Base-by-base conservation (phyloP, 306 rosid genomes). In the Pterocarpus macrocarpus region DNA sequence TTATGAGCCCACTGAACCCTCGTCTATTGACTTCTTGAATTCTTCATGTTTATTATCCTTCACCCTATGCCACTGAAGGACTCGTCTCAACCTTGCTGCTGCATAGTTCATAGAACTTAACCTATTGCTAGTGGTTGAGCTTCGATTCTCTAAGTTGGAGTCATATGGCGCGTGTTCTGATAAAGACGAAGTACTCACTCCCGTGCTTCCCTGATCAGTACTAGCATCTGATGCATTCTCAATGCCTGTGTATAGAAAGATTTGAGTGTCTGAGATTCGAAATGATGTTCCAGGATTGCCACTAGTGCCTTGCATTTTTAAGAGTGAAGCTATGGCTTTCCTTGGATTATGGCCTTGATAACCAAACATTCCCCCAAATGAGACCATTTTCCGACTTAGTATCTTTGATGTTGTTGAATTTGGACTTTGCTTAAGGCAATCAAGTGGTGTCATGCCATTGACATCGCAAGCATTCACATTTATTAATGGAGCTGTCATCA, bases 221-320 rank as follows among this genome's bases (percentile, higher is more conserved):
- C 69, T 84, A 43, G 75, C 83, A 69, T 78, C 91, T 11, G 87
- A 75, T 17, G 63, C 81, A 77, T 85, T 87, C 81, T 94, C 95
- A 70, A 94, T 79, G 63, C 98, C 98, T 8, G 94, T 89, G 76
- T 87, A 73, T 71, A 89, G 49, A 67, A 93, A 90, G 58, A 93
- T 91, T 81, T 93, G 94, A 2, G 91, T 67, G 81, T 93, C 97
- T 8, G 97, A 86, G 61, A 93, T 80, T 83, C 91, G 83, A 28
- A 93, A 93, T 17, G 85, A 87, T 4, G 97, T 91, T 68, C 97
- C 97, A 8, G 97, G 97, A 58, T 97, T 93, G 74, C 90, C 81
- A 34, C 92, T 87, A 57, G 52, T 59, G 12, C 88, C 89, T 69
- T 90, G 93, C 89, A 86, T 82, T 84, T 91, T 93, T 69, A 89